Conservation (phyloP, 768 basidiomycete genomes). For the Leccinellum albellum region DNA sequence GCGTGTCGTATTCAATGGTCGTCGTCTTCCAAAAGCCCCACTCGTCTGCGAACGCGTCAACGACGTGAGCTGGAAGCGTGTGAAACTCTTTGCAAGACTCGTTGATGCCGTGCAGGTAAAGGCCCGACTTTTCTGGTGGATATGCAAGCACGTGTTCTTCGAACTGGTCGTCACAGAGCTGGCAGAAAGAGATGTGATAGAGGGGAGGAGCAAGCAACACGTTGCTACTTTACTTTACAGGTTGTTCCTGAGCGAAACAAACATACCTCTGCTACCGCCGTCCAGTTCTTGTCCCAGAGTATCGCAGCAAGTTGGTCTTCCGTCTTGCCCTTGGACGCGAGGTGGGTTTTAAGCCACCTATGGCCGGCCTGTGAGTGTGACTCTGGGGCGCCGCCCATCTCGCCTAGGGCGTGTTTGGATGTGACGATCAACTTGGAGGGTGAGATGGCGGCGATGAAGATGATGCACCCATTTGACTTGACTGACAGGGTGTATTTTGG, state of each 20-base stretch:
- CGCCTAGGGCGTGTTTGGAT: constrained; percentile 89
- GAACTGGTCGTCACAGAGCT: constrained; percentile 97
- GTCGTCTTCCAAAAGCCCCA: constrained; percentile 90
- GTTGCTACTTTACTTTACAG: background rate
- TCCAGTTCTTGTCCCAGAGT: constrained; percentile 82
- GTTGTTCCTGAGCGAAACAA: background rate
- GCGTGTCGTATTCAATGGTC: constrained; percentile 48
- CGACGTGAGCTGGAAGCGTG: constrained; percentile 61
- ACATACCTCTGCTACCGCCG: constrained; percentile 86
- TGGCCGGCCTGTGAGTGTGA: constrained; percentile 86
- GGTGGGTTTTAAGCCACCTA: constrained; percentile 71
- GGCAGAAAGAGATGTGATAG: background rate
- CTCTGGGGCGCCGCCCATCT: constrained; percentile 35
- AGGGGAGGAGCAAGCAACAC: background rate
- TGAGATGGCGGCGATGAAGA: constrained; percentile 86
- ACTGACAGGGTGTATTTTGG: constrained; percentile 83
- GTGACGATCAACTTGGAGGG: constrained; percentile 74
- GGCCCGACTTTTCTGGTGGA: constrained; percentile 75
- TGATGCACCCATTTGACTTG: constrained; percentile 96
- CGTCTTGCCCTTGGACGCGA: constrained; percentile 50
- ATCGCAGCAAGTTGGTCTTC: constrained; percentile 69
- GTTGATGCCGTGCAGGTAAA: constrained; percentile 93
- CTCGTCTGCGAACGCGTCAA: constrained; percentile 78
- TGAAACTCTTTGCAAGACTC: constrained; percentile 58
- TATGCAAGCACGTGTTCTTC: constrained; percentile 95